phyloP scores from a whole-genome alignment of 1,284 basidiomycete species.

The Papiliotrema nemorosa region DNA sequence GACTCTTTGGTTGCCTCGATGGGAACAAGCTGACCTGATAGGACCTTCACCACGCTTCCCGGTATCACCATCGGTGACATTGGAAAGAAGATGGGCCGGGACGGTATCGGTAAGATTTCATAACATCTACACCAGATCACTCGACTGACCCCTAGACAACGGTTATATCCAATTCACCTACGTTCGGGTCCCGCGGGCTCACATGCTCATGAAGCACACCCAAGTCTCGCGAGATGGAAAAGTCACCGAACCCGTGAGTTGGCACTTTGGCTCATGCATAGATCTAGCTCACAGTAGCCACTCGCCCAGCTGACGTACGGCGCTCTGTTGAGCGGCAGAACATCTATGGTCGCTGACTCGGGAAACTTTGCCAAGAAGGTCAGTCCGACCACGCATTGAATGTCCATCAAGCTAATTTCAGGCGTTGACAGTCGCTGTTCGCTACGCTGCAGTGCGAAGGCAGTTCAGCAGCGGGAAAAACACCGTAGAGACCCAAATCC shows the following conservation, averaged over 20 bases:
- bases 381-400: constrained; percentile 1
- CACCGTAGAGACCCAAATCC: constrained; percentile 54
- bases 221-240: constrained; percentile 53
- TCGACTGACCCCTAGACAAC: constrained; percentile 41
- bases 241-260: constrained; percentile 45
- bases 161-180: constrained; percentile 56
- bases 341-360: constrained; percentile 56
- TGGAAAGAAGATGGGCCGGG: constrained; percentile 59
- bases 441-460: constrained; percentile 57
- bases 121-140: not conserved
- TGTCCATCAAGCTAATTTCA: constrained; percentile 9
- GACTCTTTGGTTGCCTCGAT: not conserved
- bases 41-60: constrained; percentile 51
- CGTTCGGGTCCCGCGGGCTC: constrained; percentile 56
- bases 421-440: constrained; percentile 56
- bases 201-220: constrained; percentile 61
- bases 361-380: constrained; percentile 56
- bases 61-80: constrained; percentile 59
- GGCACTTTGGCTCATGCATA: not conserved
- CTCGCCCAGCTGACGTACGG: constrained; percentile 59
- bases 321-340: constrained; percentile 56
- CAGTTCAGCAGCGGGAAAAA: constrained; percentile 55
- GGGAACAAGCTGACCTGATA: constrained; percentile 10
- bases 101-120: constrained; percentile 51
- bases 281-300: constrained; percentile 44